Evolutionary conservation across 2,329 filamentous ascomycete species (phyloP).

Genomic region (Fusarium citri): DNA sequence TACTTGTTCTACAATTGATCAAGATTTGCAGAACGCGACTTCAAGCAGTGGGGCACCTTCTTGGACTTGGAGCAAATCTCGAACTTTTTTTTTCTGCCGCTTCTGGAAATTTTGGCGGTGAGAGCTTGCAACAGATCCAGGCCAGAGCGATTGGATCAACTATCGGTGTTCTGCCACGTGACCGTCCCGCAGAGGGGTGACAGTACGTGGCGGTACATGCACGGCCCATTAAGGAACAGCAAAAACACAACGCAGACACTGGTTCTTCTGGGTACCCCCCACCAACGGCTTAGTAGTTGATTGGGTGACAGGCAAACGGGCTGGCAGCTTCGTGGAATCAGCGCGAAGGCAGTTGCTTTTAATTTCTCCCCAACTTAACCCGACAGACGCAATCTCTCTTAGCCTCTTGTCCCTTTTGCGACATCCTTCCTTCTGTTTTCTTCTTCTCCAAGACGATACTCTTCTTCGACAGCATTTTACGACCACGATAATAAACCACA

Average conservation of each 20-base stretch:
- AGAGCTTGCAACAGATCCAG: constrained; percentile 18
- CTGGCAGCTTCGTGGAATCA: constrained; percentile 44
- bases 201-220: constrained; percentile 33
- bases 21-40: constrained; percentile 40
- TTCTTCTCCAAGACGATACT: constrained; percentile 15
- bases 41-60: constrained; percentile 34
- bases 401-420: constrained; percentile 18
- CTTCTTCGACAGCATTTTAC: constrained; percentile 4
- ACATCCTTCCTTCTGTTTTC: constrained; percentile 11
- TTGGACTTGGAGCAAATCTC: constrained; percentile 29
- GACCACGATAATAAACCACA: constrained; percentile 30
- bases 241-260: constrained; percentile 18
- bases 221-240: constrained; percentile 8
- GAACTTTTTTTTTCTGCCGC: constrained; percentile 50
- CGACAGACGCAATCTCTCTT: constrained; percentile 41
- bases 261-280: constrained; percentile 45
- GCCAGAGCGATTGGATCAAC: neutral
- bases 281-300: constrained; percentile 45
- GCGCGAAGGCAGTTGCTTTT: constrained; percentile 42
- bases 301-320: constrained; percentile 45
- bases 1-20: constrained; percentile 12
- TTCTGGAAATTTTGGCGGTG: constrained; percentile 51
- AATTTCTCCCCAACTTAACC: constrained; percentile 48
- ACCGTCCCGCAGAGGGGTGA: constrained; percentile 22
- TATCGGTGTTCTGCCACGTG: constrained; percentile 29